A percentile compares a stretch with the other conserved stretches of the same genome.
Evolutionary conservation across 495 filamentous ascomycete genomes (phyloP).

Genomic region (Aspergillus panamensis): DNA sequence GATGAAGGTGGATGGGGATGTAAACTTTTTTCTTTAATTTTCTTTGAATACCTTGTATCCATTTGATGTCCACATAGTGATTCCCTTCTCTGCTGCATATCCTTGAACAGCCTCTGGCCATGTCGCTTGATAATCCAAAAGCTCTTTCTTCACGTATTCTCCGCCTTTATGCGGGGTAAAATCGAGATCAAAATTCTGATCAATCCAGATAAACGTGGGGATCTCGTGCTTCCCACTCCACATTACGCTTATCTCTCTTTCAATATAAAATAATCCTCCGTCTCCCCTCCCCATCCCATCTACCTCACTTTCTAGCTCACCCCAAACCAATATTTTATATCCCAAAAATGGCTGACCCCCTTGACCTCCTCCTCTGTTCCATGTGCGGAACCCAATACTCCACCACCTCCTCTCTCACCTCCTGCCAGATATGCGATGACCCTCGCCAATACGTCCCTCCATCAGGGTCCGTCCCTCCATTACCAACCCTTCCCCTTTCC

Average conservation of each 20-base stretch:
- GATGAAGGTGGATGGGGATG: constrained; percentile 10
- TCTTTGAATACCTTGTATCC: constrained; percentile 18
- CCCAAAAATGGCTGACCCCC: constrained; percentile 13
- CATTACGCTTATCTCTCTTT: too few species aligned
- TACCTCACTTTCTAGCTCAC: not conserved
- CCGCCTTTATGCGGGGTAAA: not conserved
- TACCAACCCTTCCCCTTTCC: not conserved
- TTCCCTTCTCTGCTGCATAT: constrained; percentile 24
- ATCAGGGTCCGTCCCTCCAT: constrained; percentile 39
- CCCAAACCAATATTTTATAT: not conserved
- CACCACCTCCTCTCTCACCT: constrained; percentile 37
- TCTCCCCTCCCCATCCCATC: not conserved
- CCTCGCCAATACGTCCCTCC: constrained; percentile 67
- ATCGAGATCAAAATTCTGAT: too few species aligned
- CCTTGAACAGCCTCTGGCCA: constrained; percentile 4
- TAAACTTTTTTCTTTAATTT: constrained; percentile 10
- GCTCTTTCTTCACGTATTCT: not conserved
- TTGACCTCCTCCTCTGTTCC: constrained; percentile 57
- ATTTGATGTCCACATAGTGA: constrained; percentile 22
- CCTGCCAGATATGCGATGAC: constrained; percentile 73
- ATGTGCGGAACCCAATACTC: constrained; percentile 72
- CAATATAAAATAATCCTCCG: too few species aligned
- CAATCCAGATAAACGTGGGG: too few species aligned
- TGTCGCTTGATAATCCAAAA: constrained; percentile 11
- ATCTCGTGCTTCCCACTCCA: too few species aligned